A percentile compares a stretch with the other conserved stretches of the same genome.
Conservation (phyloP, 441 rosid species). For the Euphorbia schlechtendalii region DNA sequence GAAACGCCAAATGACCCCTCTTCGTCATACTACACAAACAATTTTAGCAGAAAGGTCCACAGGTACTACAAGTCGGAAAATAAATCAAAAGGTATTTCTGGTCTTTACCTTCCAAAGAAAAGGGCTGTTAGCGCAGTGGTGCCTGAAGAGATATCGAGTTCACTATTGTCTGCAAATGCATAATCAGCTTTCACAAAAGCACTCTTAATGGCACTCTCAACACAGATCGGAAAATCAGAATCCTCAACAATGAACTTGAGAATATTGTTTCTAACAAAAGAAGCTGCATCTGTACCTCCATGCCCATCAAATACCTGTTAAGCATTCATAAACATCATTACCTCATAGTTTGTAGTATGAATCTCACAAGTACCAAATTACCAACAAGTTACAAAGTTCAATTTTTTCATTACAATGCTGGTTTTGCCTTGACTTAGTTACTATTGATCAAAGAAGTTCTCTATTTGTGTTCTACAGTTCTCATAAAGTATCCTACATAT, state of each 20-base stretch:
- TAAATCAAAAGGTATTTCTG: not conserved
- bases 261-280: constrained; percentile 61
- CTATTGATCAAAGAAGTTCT: not conserved
- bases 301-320: constrained; percentile 92
- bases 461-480: not conserved
- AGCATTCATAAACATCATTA: constrained; percentile 22
- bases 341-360: constrained; percentile 16
- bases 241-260: constrained; percentile 69
- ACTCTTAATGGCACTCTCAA: constrained; percentile 63
- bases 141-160: constrained; percentile 85
- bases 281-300: constrained; percentile 89
- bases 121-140: constrained; percentile 79
- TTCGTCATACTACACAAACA: not conserved
- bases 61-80: not conserved
- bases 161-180: constrained; percentile 76
- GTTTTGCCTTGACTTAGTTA: not conserved
- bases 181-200: constrained; percentile 87
- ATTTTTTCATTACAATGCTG: too few relatives aligned
- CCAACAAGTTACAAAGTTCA: not conserved
- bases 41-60: not conserved
- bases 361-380: not conserved
- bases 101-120: constrained; percentile 51
- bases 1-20: not conserved
- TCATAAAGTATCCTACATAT: not conserved
- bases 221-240: constrained; percentile 62